Base-by-base conservation (phyloP, 1,139 yeast genomes). In the Geotrichum aggregatum region DNA sequence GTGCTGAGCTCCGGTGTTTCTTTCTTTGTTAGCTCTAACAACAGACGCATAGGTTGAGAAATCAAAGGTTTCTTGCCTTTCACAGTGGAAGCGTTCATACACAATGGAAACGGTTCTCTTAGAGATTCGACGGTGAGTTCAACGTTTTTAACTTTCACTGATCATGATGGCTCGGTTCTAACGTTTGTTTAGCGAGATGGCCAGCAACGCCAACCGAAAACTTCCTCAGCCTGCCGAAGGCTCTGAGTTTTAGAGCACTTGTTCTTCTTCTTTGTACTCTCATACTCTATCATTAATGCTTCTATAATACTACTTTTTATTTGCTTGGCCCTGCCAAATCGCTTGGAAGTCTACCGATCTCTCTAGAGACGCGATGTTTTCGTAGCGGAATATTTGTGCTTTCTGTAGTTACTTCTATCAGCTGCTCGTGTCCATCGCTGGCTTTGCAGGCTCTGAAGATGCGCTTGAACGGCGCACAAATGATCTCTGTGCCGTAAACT, bases 221-320 rank as follows among this genome's bases (percentile, higher is more conserved):
- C 75, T 92, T 59, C 76, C 84, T 7, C 99, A 92, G 71, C 98
- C 98, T 16, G 73, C 84, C 10, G 99, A 92, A 72, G 98, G 98
- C 14, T 71, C 84, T 36, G 80, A 82, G 22, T 88, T 83, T 65
- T 74, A 65, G 60, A 18, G 14, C 19, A 2, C n/a, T 21, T 11
- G 19, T 24, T 11, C 11, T 21, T 26, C 35, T 18, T 33, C 24
- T 21, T 26, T 19, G 21, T 24, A 28, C 16, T 26, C 18, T 36
- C 21, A 34, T 41, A 14, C 13, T 21, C 3, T 41, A 11, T 41
- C 33, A 14, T 34, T 41, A 10, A 30, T 43, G 16, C 30, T n/a
- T 18, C 11, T 41, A 7, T 24, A 33, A n/a, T 26, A 13, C 33
- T 24, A 22, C 11, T 18, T 26, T 19, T 26, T 41, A 39, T 18